Evolutionary conservation across 495 filamentous ascomycete genomes (phyloP).

Genomic region (Corynascus novoguineensis): DNA sequence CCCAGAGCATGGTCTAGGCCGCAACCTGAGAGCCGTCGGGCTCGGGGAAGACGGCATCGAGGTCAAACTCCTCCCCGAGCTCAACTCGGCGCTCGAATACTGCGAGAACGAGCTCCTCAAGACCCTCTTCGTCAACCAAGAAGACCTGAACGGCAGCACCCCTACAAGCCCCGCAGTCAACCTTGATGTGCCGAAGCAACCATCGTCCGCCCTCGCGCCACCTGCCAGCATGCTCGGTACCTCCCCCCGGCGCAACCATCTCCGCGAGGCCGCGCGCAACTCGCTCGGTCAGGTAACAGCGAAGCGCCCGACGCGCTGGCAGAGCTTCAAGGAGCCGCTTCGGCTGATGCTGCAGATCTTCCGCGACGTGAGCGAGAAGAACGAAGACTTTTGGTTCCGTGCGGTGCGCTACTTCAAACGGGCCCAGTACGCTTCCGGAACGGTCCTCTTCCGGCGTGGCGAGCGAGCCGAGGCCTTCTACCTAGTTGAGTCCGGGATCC

Average conservation of each 20-base stretch:
- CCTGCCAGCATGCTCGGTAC: slow-evolving; percentile 52
- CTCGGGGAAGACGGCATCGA: slow-evolving; percentile 61
- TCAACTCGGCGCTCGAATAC: slow-evolving; percentile 87
- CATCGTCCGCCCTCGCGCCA: slow-evolving; percentile 12
- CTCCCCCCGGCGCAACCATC: slow-evolving; percentile 72
- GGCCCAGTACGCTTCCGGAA: slow-evolving; percentile 58
- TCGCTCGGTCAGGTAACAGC: slow-evolving; percentile 56
- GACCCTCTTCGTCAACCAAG: slow-evolving; percentile 63
- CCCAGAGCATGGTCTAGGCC: slow-evolving; percentile 65
- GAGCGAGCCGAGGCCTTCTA: slow-evolving; percentile 75
- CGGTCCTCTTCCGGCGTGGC: slow-evolving; percentile 68
- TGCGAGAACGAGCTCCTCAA: slow-evolving; percentile 95
- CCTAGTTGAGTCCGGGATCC: slow-evolving; percentile 81
- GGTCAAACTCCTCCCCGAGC: slow-evolving; percentile 74
- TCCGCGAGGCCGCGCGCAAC: slow-evolving; percentile 69
- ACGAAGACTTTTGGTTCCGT: slow-evolving; percentile 92
- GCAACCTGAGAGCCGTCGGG: slow-evolving; percentile 72
- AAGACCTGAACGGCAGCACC: slow-evolving; percentile 33
- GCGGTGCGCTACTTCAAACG: slow-evolving; percentile 65
- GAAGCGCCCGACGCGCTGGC: slow-evolving; percentile 56
- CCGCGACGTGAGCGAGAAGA: slow-evolving; percentile 70
- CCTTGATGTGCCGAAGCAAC: slow-evolving; percentile 50
- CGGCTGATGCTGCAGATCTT: slow-evolving; percentile 91
- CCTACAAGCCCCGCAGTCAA: slow-evolving; percentile 36
- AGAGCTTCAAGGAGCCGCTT: slow-evolving; percentile 79